A percentile compares a stretch with the other conserved stretches of the same genome.
Conservation (phyloP, 352 stramenopile species). For the Peronosclerospora sorghi region DNA sequence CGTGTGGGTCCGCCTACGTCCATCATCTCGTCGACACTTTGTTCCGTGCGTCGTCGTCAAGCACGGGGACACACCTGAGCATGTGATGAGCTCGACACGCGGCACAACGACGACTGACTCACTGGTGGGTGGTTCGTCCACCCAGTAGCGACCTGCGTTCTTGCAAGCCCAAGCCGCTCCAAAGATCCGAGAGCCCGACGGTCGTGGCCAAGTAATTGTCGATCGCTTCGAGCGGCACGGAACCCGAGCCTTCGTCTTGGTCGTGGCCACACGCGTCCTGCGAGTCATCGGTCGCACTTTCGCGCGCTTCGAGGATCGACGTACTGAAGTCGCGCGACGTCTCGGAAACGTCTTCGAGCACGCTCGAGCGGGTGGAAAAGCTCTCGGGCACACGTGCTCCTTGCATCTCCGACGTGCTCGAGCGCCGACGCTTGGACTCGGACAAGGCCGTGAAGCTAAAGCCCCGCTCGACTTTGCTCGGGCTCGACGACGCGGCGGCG, state of each 20-base stretch:
- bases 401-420: conserved; percentile 9
- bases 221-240: conserved; percentile 65
- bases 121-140: conserved; percentile 39
- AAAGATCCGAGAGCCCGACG: conserved; percentile 55
- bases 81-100: background rate
- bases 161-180: conserved; percentile 48
- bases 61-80: background rate
- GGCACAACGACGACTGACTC: conserved; percentile 14
- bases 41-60: conserved; percentile 15
- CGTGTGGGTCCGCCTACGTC: no score
- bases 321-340: conserved; percentile 7
- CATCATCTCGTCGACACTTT: conserved; percentile 73
- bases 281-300: conserved; percentile 23
- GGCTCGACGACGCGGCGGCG: conserved; percentile 17
- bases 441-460: conserved; percentile 47
- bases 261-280: conserved; percentile 16
- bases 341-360: conserved; percentile 4
- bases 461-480: conserved; percentile 52
- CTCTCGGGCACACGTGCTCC: conserved; percentile 8
- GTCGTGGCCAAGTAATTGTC: conserved; percentile 75
- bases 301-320: conserved; percentile 7
- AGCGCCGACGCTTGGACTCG: conserved; percentile 3
- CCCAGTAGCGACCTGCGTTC: conserved; percentile 41
- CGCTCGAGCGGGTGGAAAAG: background rate
- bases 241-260: conserved; percentile 29